Percentiles rank a stretch among this genome's conserved stretches.
These are phyloP conservation scores for Bacterosira constricta DNA, from an alignment of 108 stramenopile genomes.

Conservation along the genomic window DNA sequence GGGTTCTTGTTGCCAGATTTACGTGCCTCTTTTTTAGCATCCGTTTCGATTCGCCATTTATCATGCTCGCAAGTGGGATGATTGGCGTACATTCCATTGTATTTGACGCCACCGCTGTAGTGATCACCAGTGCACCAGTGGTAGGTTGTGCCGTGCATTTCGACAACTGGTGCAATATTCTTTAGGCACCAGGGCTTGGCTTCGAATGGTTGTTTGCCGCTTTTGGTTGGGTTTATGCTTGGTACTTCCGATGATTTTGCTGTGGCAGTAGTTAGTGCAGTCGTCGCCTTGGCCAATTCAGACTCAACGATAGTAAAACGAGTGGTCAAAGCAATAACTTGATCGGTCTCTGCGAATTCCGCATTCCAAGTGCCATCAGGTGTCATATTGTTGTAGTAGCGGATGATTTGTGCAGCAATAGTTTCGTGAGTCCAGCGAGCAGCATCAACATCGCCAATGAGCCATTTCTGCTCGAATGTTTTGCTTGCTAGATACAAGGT, in stretches of 20 bases:
- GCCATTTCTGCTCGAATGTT: not conserved
- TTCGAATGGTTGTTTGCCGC: no score
- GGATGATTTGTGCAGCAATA: not conserved
- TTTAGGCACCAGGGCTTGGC: not conserved
- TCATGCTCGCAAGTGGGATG: not conserved
- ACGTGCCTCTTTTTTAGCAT: not conserved
- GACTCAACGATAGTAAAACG: no score
- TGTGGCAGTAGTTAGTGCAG: no score
- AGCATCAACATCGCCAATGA: not conserved
- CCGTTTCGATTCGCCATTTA: not conserved
- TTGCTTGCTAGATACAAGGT: not conserved
- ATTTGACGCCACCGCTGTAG: not conserved
- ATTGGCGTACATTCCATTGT: constrained; percentile 1
- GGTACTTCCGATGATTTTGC: no score
- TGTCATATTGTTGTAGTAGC: not conserved
- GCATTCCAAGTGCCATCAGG: not conserved
- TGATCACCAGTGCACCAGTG: not conserved
- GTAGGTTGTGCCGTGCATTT: not conserved
- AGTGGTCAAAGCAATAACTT: not conserved
- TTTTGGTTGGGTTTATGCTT: no score
- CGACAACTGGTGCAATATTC: not conserved
- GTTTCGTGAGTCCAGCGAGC: not conserved
- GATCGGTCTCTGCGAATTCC: not conserved
- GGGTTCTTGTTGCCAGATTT: not conserved
- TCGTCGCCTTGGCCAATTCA: no score